Percentiles rank a stretch among this genome's conserved stretches.
phyloP scores from a whole-genome alignment of 371 early-diverging fungal species.

The Lichtheimia ornata region DNA sequence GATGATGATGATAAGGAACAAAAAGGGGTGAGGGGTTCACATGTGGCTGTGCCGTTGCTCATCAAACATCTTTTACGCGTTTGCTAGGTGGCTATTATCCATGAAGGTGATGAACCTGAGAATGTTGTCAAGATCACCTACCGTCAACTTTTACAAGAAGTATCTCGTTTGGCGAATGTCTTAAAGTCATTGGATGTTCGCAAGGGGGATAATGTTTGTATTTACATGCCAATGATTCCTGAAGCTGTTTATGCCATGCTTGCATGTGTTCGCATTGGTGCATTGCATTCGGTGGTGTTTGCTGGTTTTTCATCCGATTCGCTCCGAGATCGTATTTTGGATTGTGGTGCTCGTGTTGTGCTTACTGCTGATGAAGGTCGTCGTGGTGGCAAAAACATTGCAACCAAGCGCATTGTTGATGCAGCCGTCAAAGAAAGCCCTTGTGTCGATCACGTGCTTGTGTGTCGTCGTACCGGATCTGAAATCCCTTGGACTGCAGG shows the following conservation, averaged over 20 bases:
- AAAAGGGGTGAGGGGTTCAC: too few relatives aligned
- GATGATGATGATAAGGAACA: too few relatives aligned
- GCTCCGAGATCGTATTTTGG: slow-evolving; percentile 82
- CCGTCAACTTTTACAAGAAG: slow-evolving; percentile 80
- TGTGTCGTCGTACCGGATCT: slow-evolving; percentile 84
- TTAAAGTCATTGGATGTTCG: slow-evolving; percentile 78
- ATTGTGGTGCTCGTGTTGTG: slow-evolving; percentile 78
- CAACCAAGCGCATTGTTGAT: slow-evolving; percentile 91
- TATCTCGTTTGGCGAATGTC: slow-evolving; percentile 84
- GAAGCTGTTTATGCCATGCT: slow-evolving; percentile 90
- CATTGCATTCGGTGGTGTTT: slow-evolving; percentile 91
- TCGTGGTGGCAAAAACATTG: slow-evolving; percentile 91
- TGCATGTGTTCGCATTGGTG: slow-evolving; percentile 95
- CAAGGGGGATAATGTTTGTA: slow-evolving; percentile 94
- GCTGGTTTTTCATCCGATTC: slow-evolving; percentile 93
- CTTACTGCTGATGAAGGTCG: slow-evolving; percentile 88
- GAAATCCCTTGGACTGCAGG: slow-evolving; percentile 70
- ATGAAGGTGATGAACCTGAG: slow-evolving; percentile 90
- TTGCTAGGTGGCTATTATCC: slow-evolving; percentile 74
- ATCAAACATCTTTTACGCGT: too few relatives aligned
- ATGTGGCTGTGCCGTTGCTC: too few relatives aligned
- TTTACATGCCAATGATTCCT: slow-evolving; percentile 98
- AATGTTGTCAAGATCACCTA: slow-evolving; percentile 80
- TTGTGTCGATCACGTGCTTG: slow-evolving; percentile 81
- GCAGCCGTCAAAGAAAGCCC: slow-evolving; percentile 68